These are phyloP conservation scores for Yamadazyma endophytica DNA, from an alignment of 805 yeast species.

Conservation along the genomic window DNA sequence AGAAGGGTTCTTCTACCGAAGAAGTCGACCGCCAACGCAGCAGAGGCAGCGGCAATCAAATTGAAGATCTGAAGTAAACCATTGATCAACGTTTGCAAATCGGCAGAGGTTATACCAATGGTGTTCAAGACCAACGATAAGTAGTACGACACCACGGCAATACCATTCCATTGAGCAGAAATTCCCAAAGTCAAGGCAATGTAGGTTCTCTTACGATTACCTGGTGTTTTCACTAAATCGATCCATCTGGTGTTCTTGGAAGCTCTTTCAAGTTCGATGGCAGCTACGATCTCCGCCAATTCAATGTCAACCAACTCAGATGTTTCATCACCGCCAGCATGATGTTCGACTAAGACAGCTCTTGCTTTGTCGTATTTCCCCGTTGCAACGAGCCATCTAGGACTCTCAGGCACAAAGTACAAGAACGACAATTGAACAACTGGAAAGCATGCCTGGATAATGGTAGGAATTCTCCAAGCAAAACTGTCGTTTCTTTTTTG, in stretches of 20 bases:
- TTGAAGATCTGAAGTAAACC: conserved; percentile 12
- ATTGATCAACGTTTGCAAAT: conserved; percentile 11
- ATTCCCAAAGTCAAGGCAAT: conserved; percentile 21
- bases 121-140: conserved; percentile 11
- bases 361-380: conserved; percentile 27
- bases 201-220: conserved; percentile 40
- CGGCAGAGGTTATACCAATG: conserved; percentile 13
- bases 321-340: conserved; percentile 25
- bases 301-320: conserved; percentile 23
- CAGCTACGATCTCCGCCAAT: conserved; percentile 34
- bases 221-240: conserved; percentile 35
- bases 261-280: conserved; percentile 37
- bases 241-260: conserved; percentile 28
- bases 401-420: conserved; percentile 44
- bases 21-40: conserved; percentile 15
- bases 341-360: conserved; percentile 11
- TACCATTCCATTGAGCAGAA: conserved; percentile 44
- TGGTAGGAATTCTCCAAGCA: conserved; percentile 50
- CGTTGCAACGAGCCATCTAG: conserved; percentile 40
- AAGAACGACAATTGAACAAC: conserved; percentile 34
- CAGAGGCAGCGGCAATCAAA: conserved; percentile 14
- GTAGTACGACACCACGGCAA: conserved; percentile 38
- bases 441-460: conserved; percentile 48
- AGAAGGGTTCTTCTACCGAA: conserved; percentile 28
- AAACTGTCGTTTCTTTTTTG: conserved; percentile 16